A percentile compares a stretch with the other conserved stretches of the same genome.
phyloP scores from a whole-genome alignment of 495 filamentous ascomycete genomes.

The Xylaria intraflava region DNA sequence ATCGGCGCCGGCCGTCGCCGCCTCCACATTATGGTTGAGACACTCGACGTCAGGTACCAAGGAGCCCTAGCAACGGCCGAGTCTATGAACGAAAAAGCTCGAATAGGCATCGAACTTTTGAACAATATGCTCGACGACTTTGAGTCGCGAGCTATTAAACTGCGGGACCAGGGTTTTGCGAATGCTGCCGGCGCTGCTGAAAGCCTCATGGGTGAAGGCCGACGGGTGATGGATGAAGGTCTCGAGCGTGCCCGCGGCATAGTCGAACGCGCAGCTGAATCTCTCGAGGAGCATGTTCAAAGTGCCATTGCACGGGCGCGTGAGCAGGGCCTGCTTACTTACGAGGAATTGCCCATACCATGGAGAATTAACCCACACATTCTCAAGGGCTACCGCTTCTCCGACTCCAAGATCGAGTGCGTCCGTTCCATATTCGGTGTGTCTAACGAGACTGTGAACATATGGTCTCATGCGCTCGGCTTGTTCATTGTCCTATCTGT shows the following conservation, averaged over 20 bases:
- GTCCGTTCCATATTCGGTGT: slow-evolving; percentile 72
- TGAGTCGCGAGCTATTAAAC: slow-evolving; percentile 67
- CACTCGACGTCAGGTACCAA: slow-evolving; percentile 83
- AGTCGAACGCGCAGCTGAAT: slow-evolving; percentile 73
- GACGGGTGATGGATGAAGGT: slow-evolving; percentile 65
- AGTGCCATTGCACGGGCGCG: slow-evolving; percentile 69
- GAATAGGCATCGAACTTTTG: slow-evolving; percentile 77
- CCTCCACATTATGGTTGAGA: slow-evolving; percentile 86
- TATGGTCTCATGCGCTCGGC: slow-evolving; percentile 91
- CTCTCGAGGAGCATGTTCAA: slow-evolving; percentile 72
- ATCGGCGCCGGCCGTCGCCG: slow-evolving; percentile 80
- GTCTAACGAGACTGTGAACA: slow-evolving; percentile 94
- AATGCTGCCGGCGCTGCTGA: slow-evolving; percentile 54
- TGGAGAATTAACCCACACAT: slow-evolving; percentile 97
- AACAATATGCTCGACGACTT: slow-evolving; percentile 77
- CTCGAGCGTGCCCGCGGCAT: slow-evolving; percentile 69
- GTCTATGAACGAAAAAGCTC: slow-evolving; percentile 84
- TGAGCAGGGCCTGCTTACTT: slow-evolving; percentile 76
- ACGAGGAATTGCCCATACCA: slow-evolving; percentile 82
- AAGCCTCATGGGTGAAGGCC: slow-evolving; percentile 60
- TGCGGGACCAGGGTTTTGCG: slow-evolving; percentile 51
- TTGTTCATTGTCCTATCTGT: slow-evolving; percentile 79
- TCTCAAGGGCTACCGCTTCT: slow-evolving; percentile 84
- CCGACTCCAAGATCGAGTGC: slow-evolving; percentile 78
- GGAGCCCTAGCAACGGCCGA: slow-evolving; percentile 79